A percentile compares a stretch with the other conserved stretches of the same genome.
These are phyloP conservation scores for Mycena rosella DNA, from an alignment of 768 basidiomycete genomes.

Conservation along the genomic window DNA sequence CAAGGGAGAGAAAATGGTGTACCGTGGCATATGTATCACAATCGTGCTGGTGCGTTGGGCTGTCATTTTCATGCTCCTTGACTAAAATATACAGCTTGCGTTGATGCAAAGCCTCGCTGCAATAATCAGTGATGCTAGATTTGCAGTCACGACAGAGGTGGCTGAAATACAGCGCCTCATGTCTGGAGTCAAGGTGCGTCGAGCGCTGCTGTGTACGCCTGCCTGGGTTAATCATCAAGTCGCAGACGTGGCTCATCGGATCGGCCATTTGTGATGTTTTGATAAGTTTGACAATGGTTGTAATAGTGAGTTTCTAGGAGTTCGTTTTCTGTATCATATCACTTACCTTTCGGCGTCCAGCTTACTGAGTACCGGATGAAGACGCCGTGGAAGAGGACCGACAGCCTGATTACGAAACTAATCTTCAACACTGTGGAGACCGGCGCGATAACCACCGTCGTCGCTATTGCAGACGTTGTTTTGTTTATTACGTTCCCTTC, in stretches of 20 bases:
- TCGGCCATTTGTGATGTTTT: constrained; percentile 24
- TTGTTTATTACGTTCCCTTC: constrained; percentile 21
- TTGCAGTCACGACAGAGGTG: constrained; percentile 1
- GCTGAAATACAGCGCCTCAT: background rate
- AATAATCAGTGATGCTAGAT: constrained; percentile 13
- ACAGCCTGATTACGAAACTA: constrained; percentile 23
- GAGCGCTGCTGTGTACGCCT: too few species aligned
- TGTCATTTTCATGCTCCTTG: background rate
- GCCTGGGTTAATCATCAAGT: too few species aligned
- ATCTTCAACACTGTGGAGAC: constrained; percentile 27
- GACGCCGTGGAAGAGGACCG: constrained; percentile 12
- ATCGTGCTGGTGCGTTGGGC: constrained; percentile 2
- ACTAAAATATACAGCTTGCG: constrained; percentile 19
- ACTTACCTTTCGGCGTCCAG: background rate
- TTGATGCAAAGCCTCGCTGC: constrained; percentile 20
- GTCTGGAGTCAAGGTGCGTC: constrained; percentile 23
- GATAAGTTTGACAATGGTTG: constrained; percentile 17
- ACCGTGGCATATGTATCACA: background rate
- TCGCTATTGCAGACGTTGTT: constrained; percentile 10
- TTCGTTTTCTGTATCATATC: too few species aligned
- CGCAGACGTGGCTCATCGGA: constrained; percentile 36
- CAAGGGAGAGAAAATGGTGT: constrained; percentile 12
- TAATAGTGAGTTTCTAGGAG: background rate
- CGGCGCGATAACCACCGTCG: constrained; percentile 25
- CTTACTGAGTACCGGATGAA: constrained; percentile 6